Percentiles rank a stretch among this genome's conserved stretches.
Evolutionary conservation across 352 stramenopile genomes (phyloP).

Genomic region (Pythium myriotylum): DNA sequence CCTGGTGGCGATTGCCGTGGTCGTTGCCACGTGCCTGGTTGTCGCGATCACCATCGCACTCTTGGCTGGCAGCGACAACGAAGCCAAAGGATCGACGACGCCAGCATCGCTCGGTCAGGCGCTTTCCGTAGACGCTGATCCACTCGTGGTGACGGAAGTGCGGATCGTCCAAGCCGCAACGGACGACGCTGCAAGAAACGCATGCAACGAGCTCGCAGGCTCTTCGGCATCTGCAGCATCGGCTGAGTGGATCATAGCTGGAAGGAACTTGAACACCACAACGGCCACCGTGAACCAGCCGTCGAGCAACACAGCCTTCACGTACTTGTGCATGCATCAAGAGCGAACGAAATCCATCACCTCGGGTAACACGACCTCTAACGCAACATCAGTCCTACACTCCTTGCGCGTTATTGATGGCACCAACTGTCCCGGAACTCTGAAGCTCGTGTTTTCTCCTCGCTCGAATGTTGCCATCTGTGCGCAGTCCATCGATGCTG

Average conservation of each 20-base stretch:
- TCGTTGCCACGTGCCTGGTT: conserved; percentile 3
- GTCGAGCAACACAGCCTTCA: background rate
- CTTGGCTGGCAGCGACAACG: background rate
- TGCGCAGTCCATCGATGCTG: background rate
- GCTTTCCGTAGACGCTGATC: conserved; percentile 1
- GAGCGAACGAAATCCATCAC: background rate
- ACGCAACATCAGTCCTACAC: conserved; percentile 1
- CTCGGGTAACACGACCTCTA: background rate
- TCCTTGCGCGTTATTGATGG: conserved; percentile 7
- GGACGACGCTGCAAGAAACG: conserved; percentile 4
- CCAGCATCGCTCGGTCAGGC: background rate
- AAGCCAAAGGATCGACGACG: background rate
- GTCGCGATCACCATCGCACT: conserved; percentile 5
- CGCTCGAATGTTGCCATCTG: conserved; percentile 3
- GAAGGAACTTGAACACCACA: conserved; percentile 20
- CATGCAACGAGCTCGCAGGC: conserved; percentile 6
- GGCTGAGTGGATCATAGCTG: conserved; percentile 18
- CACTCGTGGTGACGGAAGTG: conserved; percentile 17
- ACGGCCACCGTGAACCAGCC: background rate
- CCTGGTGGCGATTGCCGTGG: background rate
- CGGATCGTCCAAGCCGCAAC: conserved; percentile 15
- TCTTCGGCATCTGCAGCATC: background rate
- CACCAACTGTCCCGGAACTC: background rate
- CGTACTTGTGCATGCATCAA: conserved; percentile 21
- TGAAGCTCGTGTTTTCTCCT: conserved; percentile 4